phyloP scores from a whole-genome alignment of 148 eudicot genomes.

The Beta vulgaris region DNA sequence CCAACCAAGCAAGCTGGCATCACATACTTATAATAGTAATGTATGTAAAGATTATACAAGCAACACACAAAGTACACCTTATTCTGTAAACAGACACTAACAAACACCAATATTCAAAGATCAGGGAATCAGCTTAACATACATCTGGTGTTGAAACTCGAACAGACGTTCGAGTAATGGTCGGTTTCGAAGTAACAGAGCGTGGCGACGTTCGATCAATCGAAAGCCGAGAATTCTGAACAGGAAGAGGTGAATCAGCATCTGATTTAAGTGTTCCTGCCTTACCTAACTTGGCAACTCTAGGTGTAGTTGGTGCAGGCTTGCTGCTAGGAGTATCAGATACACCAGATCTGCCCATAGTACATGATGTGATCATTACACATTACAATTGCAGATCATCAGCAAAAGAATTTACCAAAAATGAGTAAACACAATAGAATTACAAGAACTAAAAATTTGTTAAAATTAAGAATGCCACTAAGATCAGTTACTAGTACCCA shows the following conservation, averaged over 20 bases:
- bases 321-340: conserved; percentile 59
- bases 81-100: not conserved
- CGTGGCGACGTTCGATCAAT: conserved; percentile 58
- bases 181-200: conserved; percentile 54
- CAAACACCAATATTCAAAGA: conserved; percentile 1
- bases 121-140: conserved; percentile 27
- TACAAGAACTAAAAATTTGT: not conserved
- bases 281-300: conserved; percentile 47
- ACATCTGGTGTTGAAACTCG: conserved; percentile 63
- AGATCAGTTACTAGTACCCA: conserved; percentile 24
- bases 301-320: conserved; percentile 63
- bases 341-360: conserved; percentile 57
- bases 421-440: not conserved
- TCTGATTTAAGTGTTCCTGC: conserved; percentile 55
- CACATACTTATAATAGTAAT: not conserved
- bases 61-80: not conserved
- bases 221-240: conserved; percentile 52
- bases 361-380: conserved; percentile 21
- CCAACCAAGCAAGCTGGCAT: too few species aligned
- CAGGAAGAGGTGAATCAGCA: conserved; percentile 63
- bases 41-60: not conserved
- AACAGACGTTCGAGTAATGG: conserved; percentile 49
- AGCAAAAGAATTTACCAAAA: conserved; percentile 1
- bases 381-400: conserved; percentile 20
- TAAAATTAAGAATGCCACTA: not conserved